phyloP scores from a whole-genome alignment of 805 yeast species.

The Yarrowia keelungensis region DNA sequence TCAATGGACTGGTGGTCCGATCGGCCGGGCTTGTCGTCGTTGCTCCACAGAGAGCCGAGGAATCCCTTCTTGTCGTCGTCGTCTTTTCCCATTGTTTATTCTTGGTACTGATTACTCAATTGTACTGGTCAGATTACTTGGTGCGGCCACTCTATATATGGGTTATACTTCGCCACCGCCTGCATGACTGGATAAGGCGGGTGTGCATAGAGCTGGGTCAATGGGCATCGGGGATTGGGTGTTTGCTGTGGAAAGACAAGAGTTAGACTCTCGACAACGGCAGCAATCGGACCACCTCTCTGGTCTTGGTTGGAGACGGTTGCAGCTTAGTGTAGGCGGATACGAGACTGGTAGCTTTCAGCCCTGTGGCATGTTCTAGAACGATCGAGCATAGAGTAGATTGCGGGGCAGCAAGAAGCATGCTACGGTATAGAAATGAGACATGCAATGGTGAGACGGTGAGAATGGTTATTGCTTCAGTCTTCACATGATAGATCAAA shows the following conservation, averaged over 20 bases:
- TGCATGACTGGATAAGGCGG: slow-evolving; percentile 19
- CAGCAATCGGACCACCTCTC: slow-evolving; percentile 14
- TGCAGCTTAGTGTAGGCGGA: no score
- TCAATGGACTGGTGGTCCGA: slow-evolving; percentile 31
- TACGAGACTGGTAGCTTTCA: no score
- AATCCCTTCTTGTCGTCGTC: slow-evolving; percentile 36
- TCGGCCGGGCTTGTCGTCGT: slow-evolving; percentile 4
- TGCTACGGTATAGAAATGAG: neutral
- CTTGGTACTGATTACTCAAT: no score
- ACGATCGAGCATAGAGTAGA: slow-evolving; percentile 4
- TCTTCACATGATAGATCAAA: no score
- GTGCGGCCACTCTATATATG: slow-evolving; percentile 9
- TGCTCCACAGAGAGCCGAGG: slow-evolving; percentile 34
- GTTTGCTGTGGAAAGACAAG: neutral
- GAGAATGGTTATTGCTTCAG: no score
- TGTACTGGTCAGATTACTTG: neutral
- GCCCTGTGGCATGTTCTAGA: neutral
- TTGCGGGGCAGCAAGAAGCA: slow-evolving; percentile 14
- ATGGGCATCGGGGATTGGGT: slow-evolving; percentile 7
- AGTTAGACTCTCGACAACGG: slow-evolving; percentile 4
- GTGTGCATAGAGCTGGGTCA: slow-evolving; percentile 1
- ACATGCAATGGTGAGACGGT: neutral
- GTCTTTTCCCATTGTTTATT: slow-evolving; percentile 32
- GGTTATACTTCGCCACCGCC: slow-evolving; percentile 34
- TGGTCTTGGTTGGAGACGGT: no score